Conservation (phyloP, 1,284 basidiomycete genomes). For the Vanrija humicola region DNA sequence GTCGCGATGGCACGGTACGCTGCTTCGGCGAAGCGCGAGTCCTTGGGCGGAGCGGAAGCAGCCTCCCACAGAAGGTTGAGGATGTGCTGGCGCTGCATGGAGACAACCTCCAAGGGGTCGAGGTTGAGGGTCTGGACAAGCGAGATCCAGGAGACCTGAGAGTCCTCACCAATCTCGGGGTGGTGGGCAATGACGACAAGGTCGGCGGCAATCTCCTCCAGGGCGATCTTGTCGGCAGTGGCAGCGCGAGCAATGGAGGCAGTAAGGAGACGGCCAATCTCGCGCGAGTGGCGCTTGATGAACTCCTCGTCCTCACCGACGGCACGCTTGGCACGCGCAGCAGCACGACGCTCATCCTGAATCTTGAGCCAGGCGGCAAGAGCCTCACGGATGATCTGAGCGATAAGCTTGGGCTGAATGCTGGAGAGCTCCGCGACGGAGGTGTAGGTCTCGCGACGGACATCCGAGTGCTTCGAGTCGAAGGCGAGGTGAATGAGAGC, state of each 20-base stretch:
- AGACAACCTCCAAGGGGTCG: constrained; percentile 59
- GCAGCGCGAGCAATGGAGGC: constrained; percentile 12
- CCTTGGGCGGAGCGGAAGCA: constrained; percentile 30
- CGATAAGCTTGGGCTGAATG: constrained; percentile 54
- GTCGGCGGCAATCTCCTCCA: constrained; percentile 50
- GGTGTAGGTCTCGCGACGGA: constrained; percentile 55
- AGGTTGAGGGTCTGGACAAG: constrained; percentile 63
- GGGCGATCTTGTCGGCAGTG: constrained; percentile 18
- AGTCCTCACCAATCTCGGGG: constrained; percentile 59
- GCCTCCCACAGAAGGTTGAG: constrained; percentile 35
- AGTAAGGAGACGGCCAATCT: constrained; percentile 37
- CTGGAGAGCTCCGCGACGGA: constrained; percentile 50
- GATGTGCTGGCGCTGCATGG: constrained; percentile 32
- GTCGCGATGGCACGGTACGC: constrained; percentile 72
- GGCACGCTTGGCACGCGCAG: constrained; percentile 18
- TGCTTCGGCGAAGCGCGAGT: constrained; percentile 51
- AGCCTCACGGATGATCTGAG: constrained; percentile 58
- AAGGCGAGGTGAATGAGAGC: constrained; percentile 65
- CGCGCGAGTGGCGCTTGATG: constrained; percentile 27
- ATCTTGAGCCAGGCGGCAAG: constrained; percentile 46
- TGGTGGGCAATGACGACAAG: constrained; percentile 72
- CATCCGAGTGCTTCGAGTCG: constrained; percentile 56
- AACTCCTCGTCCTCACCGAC: constrained; percentile 29
- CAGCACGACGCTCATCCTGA: constrained; percentile 28
- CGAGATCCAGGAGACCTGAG: constrained; percentile 76